Evolutionary conservation across 768 basidiomycete species (phyloP).

Genomic region (Termitomyces sp.): DNA sequence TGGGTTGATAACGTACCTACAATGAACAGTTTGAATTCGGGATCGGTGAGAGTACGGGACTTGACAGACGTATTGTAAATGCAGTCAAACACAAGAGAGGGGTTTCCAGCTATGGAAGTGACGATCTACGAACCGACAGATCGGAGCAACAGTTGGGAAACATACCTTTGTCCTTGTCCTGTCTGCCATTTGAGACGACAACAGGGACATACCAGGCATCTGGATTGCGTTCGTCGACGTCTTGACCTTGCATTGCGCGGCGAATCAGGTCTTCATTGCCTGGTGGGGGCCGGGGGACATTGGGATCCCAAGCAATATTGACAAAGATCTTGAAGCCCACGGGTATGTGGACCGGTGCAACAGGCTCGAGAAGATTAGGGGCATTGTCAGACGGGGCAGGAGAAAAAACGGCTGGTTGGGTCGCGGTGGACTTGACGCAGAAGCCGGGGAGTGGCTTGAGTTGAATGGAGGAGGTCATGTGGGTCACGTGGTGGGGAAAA

Average conservation of each 20-base stretch:
- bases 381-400: conserved; percentile 19
- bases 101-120: conserved; percentile 54
- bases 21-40: conserved; percentile 66
- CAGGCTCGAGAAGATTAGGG: conserved; percentile 25
- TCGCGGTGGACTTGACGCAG: conserved; percentile 58
- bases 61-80: conserved; percentile 60
- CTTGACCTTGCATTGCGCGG: conserved; percentile 52
- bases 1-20: conserved; percentile 45
- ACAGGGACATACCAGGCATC: conserved; percentile 66
- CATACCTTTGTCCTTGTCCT: conserved; percentile 69
- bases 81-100: conserved; percentile 70
- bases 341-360: conserved; percentile 28
- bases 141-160: conserved; percentile 7
- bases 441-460: conserved; percentile 66
- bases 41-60: conserved; percentile 53
- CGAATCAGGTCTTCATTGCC: conserved; percentile 54
- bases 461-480: conserved; percentile 22
- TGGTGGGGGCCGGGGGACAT: conserved; percentile 68
- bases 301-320: conserved; percentile 68
- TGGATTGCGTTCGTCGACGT: conserved; percentile 33
- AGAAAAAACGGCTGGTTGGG: conserved; percentile 39
- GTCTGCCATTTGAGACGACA: conserved; percentile 59
- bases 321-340: conserved; percentile 63
- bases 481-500: conserved; percentile 3
- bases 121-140: conserved; percentile 8